phyloP scores from a whole-genome alignment of 345 rosid species.

The Eucalyptus rudis region DNA sequence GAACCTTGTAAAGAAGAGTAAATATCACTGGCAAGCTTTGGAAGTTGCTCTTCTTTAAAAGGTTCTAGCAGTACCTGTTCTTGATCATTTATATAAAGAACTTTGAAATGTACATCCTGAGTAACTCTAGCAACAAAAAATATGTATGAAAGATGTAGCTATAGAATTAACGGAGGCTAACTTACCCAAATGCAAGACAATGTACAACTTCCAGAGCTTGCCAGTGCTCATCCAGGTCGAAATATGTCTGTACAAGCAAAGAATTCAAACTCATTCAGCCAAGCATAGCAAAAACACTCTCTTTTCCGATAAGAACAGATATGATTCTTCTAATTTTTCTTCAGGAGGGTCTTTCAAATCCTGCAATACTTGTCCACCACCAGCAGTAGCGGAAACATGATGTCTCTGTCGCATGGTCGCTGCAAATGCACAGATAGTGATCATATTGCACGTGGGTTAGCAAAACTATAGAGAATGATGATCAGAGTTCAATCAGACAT shows the following conservation, averaged over 20 bases:
- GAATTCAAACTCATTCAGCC: conserved; percentile 49
- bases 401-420: background rate
- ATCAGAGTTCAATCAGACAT: background rate
- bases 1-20: conserved; percentile 50
- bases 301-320: conserved; percentile 4
- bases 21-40: conserved; percentile 40
- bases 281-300: conserved; percentile 40
- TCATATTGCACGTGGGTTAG: background rate
- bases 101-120: background rate
- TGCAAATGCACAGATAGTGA: background rate
- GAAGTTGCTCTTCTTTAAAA: conserved; percentile 35
- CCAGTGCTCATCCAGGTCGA: conserved; percentile 96
- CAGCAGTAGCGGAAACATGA: background rate
- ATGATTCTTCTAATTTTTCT: background rate
- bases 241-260: conserved; percentile 66
- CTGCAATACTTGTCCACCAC: background rate
- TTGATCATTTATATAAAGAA: background rate
- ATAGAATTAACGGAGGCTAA: background rate
- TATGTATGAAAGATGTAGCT: background rate
- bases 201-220: conserved; percentile 87
- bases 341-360: background rate
- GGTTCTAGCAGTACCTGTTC: conserved; percentile 47
- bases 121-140: background rate
- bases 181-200: conserved; percentile 66
- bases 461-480: background rate